Evolutionary conservation across 129 eudicot genomes (phyloP), one percentile per base, ranked within the genome.

Genomic region (Flaveria ramosissima): DNA sequence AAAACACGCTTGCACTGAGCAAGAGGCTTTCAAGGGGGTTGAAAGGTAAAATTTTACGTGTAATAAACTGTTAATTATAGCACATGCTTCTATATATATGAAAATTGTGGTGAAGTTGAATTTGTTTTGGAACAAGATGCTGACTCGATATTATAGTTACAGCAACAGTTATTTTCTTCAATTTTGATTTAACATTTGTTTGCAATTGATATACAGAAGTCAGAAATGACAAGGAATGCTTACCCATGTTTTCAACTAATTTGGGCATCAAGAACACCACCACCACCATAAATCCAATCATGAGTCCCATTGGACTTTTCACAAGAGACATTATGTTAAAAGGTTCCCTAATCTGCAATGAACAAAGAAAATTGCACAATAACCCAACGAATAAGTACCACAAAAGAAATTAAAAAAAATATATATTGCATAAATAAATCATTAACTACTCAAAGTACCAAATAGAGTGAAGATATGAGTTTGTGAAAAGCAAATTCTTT

Each of bases 221-320:
- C 60, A 17, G 16, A 61, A 45, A 26, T 63, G 47, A 75, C 24
- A 17, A 15, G 11, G 73, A 76, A 56, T 32, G 71, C 90, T 74
- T 86, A 94, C 99, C 99, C 87, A 94, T 86, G 83, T 84, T 88
- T 51, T 90, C 96, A 63, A 86, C 91, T 64, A 91, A 71, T 81
- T 94, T 94, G 51, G 99, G 99, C 99, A 94, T 94, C 82, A 94
- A 41, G 78, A 94, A 94, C 82, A 94, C 82, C 88, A 94, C 96
- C 75, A 94, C 52, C 65, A 88, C 80, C 99, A 94, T 94, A 84
- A 94, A 94, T 20, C 97, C 96, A 19, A 91, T 85, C 99, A 94
- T 94, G 77, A 94, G 88, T 60, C 99, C 99, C 97, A 94, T 94
- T 64, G 99, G 99, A 74, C 99, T 94, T 76, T 94, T 94, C 84